These are phyloP conservation scores for Lathyrus tuberosus DNA, from an alignment of 306 rosid genomes.

Conservation along the genomic window DNA sequence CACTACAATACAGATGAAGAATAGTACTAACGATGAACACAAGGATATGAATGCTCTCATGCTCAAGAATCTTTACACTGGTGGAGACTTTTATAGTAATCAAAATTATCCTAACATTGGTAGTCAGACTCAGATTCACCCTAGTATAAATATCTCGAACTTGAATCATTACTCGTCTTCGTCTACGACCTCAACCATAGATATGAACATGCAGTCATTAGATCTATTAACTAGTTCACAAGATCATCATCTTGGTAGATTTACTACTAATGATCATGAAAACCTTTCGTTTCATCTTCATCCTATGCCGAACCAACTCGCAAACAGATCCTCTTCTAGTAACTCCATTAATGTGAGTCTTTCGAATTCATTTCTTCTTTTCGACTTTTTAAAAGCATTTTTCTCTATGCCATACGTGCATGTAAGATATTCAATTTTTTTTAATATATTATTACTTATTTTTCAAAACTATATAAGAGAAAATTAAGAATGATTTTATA, in stretches of 20 bases:
- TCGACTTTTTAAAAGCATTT: neutral
- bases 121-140: constrained; percentile 64
- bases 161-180: constrained; percentile 48
- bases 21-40: constrained; percentile 34
- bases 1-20: constrained; percentile 19
- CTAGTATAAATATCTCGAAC: constrained; percentile 67
- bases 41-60: constrained; percentile 49
- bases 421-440: constrained; percentile 4
- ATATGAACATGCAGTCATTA: constrained; percentile 55
- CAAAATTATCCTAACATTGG: constrained; percentile 25
- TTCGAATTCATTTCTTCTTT: neutral
- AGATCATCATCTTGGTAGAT: constrained; percentile 35
- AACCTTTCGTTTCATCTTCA: constrained; percentile 47
- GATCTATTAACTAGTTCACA: constrained; percentile 52
- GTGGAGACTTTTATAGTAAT: neutral
- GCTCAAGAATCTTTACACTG: constrained; percentile 49
- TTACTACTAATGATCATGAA: constrained; percentile 32
- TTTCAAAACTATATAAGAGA: neutral
- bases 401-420: constrained; percentile 4
- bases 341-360: constrained; percentile 51
- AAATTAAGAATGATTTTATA: neutral
- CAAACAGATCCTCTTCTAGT: constrained; percentile 35
- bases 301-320: constrained; percentile 50
- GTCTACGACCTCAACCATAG: neutral
- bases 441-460: constrained; percentile 2